Conservation (phyloP, 768 basidiomycete genomes). For the Tulasnella sp. region DNA sequence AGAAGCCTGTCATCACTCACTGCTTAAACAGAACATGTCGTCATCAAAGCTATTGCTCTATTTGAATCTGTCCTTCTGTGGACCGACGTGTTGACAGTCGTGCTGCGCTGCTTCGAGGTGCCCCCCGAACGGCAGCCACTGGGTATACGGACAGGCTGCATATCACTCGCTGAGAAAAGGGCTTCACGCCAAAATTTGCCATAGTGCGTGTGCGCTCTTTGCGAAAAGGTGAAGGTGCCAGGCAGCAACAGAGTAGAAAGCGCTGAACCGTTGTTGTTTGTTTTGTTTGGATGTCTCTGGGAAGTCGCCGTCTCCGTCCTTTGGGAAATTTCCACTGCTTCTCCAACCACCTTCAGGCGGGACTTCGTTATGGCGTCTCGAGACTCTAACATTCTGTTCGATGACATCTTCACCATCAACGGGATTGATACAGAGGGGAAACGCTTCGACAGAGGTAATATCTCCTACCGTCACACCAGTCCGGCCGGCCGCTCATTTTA, state of each 20-base stretch:
- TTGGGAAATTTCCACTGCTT: not conserved
- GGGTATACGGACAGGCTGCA: not conserved
- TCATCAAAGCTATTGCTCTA: too few relatives aligned
- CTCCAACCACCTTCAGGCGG: not conserved
- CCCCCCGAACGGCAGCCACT: not conserved
- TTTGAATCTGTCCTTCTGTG: too few relatives aligned
- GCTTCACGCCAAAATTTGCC: not conserved
- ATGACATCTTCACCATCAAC: conserved; percentile 86
- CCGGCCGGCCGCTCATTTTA: not conserved
- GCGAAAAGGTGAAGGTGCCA: not conserved
- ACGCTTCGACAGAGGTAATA: conserved; percentile 91
- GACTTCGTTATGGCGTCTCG: conserved; percentile 9
- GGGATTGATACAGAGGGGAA: conserved; percentile 88
- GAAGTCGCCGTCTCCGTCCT: conserved; percentile 7
- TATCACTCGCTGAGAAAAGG: not conserved
- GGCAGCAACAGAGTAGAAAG: not conserved
- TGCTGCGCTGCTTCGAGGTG: not conserved
- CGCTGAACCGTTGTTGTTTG: not conserved
- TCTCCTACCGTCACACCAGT: conserved; percentile 33
- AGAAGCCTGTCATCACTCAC: too few relatives aligned
- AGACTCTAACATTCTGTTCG: conserved; percentile 63
- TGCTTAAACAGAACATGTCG: too few relatives aligned
- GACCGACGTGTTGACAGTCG: too few relatives aligned
- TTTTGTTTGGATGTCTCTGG: not conserved
- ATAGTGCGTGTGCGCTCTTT: not conserved